Conservation (phyloP, 768 basidiomycete genomes). For the Tylopilus vinaceipallidus region DNA sequence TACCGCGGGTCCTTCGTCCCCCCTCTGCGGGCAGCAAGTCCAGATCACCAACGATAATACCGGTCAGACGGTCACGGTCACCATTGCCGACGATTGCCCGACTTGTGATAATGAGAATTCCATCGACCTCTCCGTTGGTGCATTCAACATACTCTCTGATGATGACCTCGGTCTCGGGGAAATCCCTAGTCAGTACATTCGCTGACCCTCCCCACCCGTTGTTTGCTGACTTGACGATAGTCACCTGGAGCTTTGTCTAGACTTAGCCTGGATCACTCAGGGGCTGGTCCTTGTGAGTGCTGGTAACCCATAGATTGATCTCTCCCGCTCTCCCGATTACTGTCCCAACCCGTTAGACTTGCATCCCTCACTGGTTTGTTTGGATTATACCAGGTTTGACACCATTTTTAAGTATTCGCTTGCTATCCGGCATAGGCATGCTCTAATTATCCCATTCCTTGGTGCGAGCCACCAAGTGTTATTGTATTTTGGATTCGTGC, state of each 20-base stretch:
- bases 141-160: conserved; percentile 58
- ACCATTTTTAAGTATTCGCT: neutral
- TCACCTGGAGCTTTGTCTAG: conserved; percentile 29
- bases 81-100: conserved; percentile 80
- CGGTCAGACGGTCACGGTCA: conserved; percentile 52
- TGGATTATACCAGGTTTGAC: conserved; percentile 4
- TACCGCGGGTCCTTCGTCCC: conserved; percentile 42
- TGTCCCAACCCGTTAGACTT: conserved; percentile 20
- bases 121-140: conserved; percentile 69
- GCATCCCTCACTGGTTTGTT: neutral
- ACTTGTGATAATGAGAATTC: conserved; percentile 65
- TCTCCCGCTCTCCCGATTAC: neutral
- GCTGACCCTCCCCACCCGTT: neutral
- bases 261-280: conserved; percentile 5
- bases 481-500: neutral
- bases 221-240: conserved; percentile 15
- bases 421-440: conserved; percentile 18
- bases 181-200: conserved; percentile 50
- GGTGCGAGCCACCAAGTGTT: conserved; percentile 11
- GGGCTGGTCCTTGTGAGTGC: conserved; percentile 22
- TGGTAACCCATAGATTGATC: conserved; percentile 17
- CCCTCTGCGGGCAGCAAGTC: conserved; percentile 65
- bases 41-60: conserved; percentile 59
- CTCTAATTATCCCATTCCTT: neutral
- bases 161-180: conserved; percentile 43